Conservation (phyloP, 176 grass and related monocot species). For the Bromus sterilis region DNA sequence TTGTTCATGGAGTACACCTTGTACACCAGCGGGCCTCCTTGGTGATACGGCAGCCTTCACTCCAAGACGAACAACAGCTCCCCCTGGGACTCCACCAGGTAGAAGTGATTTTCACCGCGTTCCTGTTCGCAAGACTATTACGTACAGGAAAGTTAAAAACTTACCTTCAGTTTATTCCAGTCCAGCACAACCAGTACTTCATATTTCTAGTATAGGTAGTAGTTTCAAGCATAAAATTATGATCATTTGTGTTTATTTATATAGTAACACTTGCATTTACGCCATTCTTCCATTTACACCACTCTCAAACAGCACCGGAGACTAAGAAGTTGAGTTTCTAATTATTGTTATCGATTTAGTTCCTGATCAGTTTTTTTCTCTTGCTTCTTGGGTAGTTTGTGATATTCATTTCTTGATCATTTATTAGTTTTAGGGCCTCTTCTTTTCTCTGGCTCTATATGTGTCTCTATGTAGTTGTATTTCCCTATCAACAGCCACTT, state of each 20-base stretch:
- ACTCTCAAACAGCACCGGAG: background rate
- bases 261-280: background rate
- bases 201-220: background rate
- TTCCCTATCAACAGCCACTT: background rate
- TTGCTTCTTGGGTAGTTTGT: background rate
- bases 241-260: background rate
- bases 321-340: background rate
- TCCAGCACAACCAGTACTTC: constrained; percentile 57
- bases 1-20: no score
- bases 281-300: background rate
- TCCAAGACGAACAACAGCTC: no score
- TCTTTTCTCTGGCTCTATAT: background rate
- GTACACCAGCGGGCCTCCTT: no score
- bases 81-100: no score
- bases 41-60: no score
- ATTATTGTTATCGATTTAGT: background rate
- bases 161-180: constrained; percentile 34
- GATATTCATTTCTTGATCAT: background rate
- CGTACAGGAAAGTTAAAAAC: background rate
- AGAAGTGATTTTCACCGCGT: no score
- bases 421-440: background rate
- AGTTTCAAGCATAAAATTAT: background rate
- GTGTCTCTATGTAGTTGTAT: background rate
- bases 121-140: no score
- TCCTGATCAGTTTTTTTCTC: background rate